Evolutionary conservation across 2,329 filamentous ascomycete species (phyloP), one percentile per base, ranked within the genome.

Genomic region (Penicillium sp.): DNA sequence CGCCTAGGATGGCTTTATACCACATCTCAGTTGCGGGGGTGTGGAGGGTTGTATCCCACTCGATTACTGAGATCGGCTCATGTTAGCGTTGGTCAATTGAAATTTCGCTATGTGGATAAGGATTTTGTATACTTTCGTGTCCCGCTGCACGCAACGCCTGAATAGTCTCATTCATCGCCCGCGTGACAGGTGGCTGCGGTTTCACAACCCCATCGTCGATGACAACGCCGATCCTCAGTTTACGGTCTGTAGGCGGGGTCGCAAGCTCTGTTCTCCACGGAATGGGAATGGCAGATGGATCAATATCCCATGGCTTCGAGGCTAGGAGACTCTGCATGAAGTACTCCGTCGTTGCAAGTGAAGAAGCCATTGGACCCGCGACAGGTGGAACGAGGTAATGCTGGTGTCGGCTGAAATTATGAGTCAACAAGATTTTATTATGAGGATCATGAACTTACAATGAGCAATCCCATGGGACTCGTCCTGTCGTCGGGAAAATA

Each of bases 131-230:
- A 68, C 66, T 81, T 78, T 60, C 79, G 76, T 21, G 82, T 72
- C 62, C 82, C 68, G 80, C 85, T 83, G 8, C 86, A 79, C 2
- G 86, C 73, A 55, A 87, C 68, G 35, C 87, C 80, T 74, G 70
- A 0, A 76, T 78, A 0, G 83, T 73, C 6, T 76, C 69, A 3
- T 74, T 69, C 49, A 90, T 67, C 0, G 84, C 86, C 27, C 86
- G 74, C 1, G 73, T 71, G 19, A 88, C 77, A 0, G 85, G 85
- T 1, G 85, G 85, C 55, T 86, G 85, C 0, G 84, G 84, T 59
- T 78, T 80, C 1, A 87, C 83, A 7, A 87, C 76, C 0, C 80
- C 83, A 58, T 88, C 85, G 68, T 83, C 78, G 76, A 81, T 82
- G 27, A 87, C 72, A 1, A 87, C 76, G 0, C 81, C 87, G 4